phyloP scores from a whole-genome alignment of 352 stramenopile genomes.

The Globisporangium takayamanum region DNA sequence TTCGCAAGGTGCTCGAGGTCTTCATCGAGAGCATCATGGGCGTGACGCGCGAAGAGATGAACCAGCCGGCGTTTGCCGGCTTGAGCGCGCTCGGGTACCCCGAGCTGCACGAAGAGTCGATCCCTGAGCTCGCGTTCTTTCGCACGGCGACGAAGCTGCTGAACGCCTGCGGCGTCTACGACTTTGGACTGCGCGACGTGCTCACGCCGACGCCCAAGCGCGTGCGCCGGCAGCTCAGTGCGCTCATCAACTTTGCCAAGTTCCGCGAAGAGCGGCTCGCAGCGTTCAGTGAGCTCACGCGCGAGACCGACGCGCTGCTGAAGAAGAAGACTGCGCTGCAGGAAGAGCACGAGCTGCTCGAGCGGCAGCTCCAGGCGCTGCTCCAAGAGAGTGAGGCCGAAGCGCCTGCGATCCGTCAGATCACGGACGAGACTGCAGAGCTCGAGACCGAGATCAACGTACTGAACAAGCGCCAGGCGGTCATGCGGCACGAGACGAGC shows the following conservation, averaged over 20 bases:
- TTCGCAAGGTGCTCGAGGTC: conserved; percentile 87
- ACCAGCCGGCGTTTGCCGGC: conserved; percentile 82
- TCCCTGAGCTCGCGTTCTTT: conserved; percentile 93
- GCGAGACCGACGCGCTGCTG: conserved; percentile 62
- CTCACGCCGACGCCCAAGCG: conserved; percentile 83
- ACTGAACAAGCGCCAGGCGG: conserved; percentile 87
- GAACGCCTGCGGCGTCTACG: conserved; percentile 86
- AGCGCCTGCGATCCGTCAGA: conserved; percentile 46
- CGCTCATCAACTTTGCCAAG: conserved; percentile 97
- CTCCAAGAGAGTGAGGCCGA: conserved; percentile 45
- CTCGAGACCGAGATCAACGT: conserved; percentile 87
- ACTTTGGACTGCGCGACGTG: conserved; percentile 94
- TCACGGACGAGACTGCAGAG: conserved; percentile 76
- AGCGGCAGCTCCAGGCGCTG: conserved; percentile 58
- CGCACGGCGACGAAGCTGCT: conserved; percentile 87
- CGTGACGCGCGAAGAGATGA: conserved; percentile 88
- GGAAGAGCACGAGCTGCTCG: conserved; percentile 54
- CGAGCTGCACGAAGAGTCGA: conserved; percentile 92
- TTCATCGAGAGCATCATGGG: conserved; percentile 89
- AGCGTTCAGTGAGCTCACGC: conserved; percentile 76
- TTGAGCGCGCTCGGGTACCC: conserved; percentile 80
- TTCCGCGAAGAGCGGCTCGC: conserved; percentile 92
- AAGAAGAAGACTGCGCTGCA: conserved; percentile 36
- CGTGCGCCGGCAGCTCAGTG: conserved; percentile 90
- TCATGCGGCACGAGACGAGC: conserved; percentile 76